phyloP scores from a whole-genome alignment of 768 basidiomycete species.

The Cantharellus anzutake region DNA sequence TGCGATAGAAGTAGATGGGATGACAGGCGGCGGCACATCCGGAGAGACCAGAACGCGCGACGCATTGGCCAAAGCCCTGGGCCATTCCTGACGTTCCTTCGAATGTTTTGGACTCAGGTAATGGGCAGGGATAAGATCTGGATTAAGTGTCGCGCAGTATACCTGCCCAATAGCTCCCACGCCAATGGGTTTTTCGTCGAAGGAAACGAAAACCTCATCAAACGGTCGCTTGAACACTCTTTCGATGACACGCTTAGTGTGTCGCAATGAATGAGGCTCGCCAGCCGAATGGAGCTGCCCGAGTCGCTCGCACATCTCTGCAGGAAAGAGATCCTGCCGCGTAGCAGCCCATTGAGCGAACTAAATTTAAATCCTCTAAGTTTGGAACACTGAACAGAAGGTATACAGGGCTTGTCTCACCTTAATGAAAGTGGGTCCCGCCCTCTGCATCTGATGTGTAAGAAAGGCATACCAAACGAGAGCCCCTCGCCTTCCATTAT shows the following conservation, averaged over 20 bases:
- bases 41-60: background rate
- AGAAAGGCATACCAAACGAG: slow-evolving; percentile 95
- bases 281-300: slow-evolving; percentile 79
- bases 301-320: slow-evolving; percentile 63
- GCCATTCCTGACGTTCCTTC: background rate
- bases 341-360: slow-evolving; percentile 98
- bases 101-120: slow-evolving; percentile 49
- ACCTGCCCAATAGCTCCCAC: slow-evolving; percentile 98
- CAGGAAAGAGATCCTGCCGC: slow-evolving; percentile 82
- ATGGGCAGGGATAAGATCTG: slow-evolving; percentile 67
- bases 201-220: slow-evolving; percentile 77
- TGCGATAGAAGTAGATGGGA: slow-evolving; percentile 76
- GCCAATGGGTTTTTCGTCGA: slow-evolving; percentile 78
- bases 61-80: background rate
- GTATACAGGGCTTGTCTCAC: slow-evolving; percentile 21
- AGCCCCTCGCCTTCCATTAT: slow-evolving; percentile 61
- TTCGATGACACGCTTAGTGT: slow-evolving; percentile 72
- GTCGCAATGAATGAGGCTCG: slow-evolving; percentile 54
- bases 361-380: slow-evolving; percentile 22
- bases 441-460: slow-evolving; percentile 75
- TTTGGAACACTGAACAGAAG: background rate
- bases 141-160: slow-evolving; percentile 70
- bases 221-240: slow-evolving; percentile 68
- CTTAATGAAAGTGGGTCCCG: slow-evolving; percentile 96
- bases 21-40: slow-evolving; percentile 35